Evolutionary conservation across 352 stramenopile species (phyloP), one percentile per base, ranked within the genome.

Genomic region (Paralagenidium karlingii): DNA sequence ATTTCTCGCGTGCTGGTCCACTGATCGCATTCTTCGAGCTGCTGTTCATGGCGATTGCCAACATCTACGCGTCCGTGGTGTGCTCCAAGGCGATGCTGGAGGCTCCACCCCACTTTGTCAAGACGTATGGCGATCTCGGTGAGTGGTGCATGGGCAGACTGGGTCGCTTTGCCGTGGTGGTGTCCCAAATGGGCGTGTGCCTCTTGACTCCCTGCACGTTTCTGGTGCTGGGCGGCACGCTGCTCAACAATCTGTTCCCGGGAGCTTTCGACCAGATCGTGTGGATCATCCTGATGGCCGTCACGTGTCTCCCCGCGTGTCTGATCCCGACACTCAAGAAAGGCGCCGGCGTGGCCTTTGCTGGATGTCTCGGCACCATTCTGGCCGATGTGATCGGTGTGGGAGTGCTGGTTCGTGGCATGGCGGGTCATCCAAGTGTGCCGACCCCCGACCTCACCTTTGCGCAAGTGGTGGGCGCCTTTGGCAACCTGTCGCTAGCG

Each of bases 291-390:
- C 24, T 54, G 10, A 51, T 54, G 42, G 47, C 42, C 13, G 11
- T 54, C 13, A 43, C 43, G 11, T 19, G 50, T 1, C 13, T 54
- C 20, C 47, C 47, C n/a, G 33, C 51, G 12, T 54, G 47, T 30
- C 19, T 54, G 41, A 54, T 47, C 40, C 47, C 47, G 24, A 50
- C 42, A 5, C 33, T 54, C 10, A 54, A 54, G 47, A 41, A 54
- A 39, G 45, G 47, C 34, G 47, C 47, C 13, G 47, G 41, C 15
- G 33, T 38, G 25, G 47, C 47, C 12, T 21, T 26, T 45, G 47
- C 47, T 3, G 47, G 47, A 16, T 33, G 30, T 16, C 20, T 42
- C 9, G 47, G 47, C 13, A 54, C 47, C 10, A 19, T 54, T 7
- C 24, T 54, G 13, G 47, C 47, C 19, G 47, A 54, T 34, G 16